Base-by-base conservation (phyloP, 2,329 filamentous ascomycete species). In the Pyrenophora tritici-repentis region DNA sequence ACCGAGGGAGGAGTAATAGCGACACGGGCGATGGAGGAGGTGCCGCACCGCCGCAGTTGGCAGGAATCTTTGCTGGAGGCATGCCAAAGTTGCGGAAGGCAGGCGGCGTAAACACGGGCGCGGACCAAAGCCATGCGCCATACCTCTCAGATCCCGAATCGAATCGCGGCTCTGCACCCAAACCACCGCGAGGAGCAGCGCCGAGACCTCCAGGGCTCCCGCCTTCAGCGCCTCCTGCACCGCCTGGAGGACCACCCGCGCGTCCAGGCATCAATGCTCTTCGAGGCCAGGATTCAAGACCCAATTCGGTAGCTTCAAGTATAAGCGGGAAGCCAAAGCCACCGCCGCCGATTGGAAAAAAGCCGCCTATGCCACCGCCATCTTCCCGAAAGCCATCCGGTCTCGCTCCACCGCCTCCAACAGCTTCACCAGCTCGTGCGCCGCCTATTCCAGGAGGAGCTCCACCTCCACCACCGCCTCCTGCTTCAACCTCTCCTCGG, bases 41-140 rank as follows among this genome's bases (percentile, higher is more conserved):
- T 34, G 61, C 58, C 17, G 65, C 65, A 12, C 59, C 90, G 40
- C 91, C 91, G 9, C 93, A 97, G 71, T 75, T 97, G 9, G 93
- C 80, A 24, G 94, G 94, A 1, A 74, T 99, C 20, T 96, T 99
- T 69, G 91, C 90, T 1, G 92, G 91, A 31, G 94, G 93, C 32
- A 97, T 97, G 84, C 94, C 94, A 2, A 97, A 97, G 77, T 73
- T 99, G 67, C 89, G 90, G 73, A 97, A 95, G 78, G 83, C 87
- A 3, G 89, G 91, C 48, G 92, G 90, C 40, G 73, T 81, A 26
- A 76, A 78, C 44, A 79, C 79, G 35, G 76, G 76, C 33, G 88
- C 88, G 59, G 85, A 82, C 60, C 54, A 61, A 42, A 80, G 79
- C 56, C 86, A 86, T 58, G 84, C 90, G 26, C 86, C 90, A 53